A percentile compares a stretch with the other conserved stretches of the same genome.
Evolutionary conservation across 352 stramenopile genomes (phyloP).

Genomic region (Globisporangium nunn): DNA sequence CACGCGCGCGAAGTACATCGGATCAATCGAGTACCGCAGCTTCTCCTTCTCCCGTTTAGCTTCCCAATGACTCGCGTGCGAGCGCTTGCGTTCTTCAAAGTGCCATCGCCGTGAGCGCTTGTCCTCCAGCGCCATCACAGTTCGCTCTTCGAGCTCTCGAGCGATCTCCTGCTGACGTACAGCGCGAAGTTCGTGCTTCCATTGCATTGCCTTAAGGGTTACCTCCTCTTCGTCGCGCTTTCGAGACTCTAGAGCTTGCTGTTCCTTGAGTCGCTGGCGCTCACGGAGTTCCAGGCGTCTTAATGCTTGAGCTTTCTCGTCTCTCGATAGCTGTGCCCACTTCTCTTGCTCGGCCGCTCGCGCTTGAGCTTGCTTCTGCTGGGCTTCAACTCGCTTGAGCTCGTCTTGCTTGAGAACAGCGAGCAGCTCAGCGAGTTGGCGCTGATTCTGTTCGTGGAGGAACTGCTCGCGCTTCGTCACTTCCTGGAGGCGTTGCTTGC

Average conservation of each 20-base stretch:
- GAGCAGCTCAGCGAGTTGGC: slow-evolving; percentile 19
- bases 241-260: slow-evolving; percentile 5
- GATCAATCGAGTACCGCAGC: slow-evolving; percentile 42
- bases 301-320: slow-evolving; percentile 18
- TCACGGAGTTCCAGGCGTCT: slow-evolving; percentile 15
- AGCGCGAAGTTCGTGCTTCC: slow-evolving; percentile 20
- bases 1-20: slow-evolving; percentile 41
- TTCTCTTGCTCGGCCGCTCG: slow-evolving; percentile 19
- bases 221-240: slow-evolving; percentile 6
- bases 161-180: slow-evolving; percentile 33
- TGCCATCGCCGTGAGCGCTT: slow-evolving; percentile 25
- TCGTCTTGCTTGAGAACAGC: slow-evolving; percentile 21
- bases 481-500: slow-evolving; percentile 22
- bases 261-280: slow-evolving; percentile 12
- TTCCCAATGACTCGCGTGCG: slow-evolving; percentile 29
- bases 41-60: slow-evolving; percentile 40
- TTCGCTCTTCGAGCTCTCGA: slow-evolving; percentile 23
- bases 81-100: slow-evolving; percentile 33
- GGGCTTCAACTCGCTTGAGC: slow-evolving; percentile 21
- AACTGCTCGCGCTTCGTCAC: slow-evolving; percentile 30
- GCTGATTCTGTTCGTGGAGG: slow-evolving; percentile 21
- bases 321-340: slow-evolving; percentile 22
- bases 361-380: slow-evolving; percentile 16
- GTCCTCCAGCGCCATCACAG: slow-evolving; percentile 33
- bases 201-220: slow-evolving; percentile 13